Evolutionary conservation across 163 green algal genomes (phyloP), one percentile per base, ranked within the genome.

Genomic region (Scenedesmus sp.): DNA sequence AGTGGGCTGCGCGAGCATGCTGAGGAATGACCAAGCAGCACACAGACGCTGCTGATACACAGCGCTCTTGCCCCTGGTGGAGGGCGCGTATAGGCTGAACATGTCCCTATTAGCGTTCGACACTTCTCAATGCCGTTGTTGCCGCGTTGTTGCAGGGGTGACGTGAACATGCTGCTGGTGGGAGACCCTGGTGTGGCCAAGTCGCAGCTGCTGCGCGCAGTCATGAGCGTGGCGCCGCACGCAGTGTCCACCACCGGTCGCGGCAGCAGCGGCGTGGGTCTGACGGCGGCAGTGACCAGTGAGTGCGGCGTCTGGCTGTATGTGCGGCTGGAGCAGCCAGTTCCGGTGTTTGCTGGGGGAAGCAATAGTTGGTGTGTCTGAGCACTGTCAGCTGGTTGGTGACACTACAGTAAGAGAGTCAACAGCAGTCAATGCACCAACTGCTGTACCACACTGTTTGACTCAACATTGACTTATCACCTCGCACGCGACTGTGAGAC

Each of bases 81-180:
- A 46, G 34, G 34, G 34, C 34, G 34, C 34, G 34, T 46, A 46
- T 46, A 46, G 64, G 64, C 12, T 73, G 12, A 73, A 4, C 12
- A 73, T 73, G 10, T 6, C 20, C 10, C 64, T 23, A 15, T 18
- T 6, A 73, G 64, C 10, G 3, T 20, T 6, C 9, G 18, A 20
- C 20, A 12, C 12, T 55, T 54, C 18, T 6, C n/a, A 18, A 82
- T 15, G 6, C 73, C 6, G 15, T 82, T 82, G 73, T 12, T 9
- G 6, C 73, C 52, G 20, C 20, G 4, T 20, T 84, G 77, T 18
- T 64, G 81, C 85, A 93, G 98, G 90, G 98, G 98, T 59, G 98
- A 99, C 95, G 97, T 99, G 94, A 99, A 99, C 96, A 98, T 97
- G 92, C 95, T 99, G 81, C 94, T 99, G 94, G 96, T 99, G 81